Evolutionary conservation across 2,329 filamentous ascomycete species (phyloP), one percentile per base, ranked within the genome.

Genomic region (Clarireedia hainanense): DNA sequence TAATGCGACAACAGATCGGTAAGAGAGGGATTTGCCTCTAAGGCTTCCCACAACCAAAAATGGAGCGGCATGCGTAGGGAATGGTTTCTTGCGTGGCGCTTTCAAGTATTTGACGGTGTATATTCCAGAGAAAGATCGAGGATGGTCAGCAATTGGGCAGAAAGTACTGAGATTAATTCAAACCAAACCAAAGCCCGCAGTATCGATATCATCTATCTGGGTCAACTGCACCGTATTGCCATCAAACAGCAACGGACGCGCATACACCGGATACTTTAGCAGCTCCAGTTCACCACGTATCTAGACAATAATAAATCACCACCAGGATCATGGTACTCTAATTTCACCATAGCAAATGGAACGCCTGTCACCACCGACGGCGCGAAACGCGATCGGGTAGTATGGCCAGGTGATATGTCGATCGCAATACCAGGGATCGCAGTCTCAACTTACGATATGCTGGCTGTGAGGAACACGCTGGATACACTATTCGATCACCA

Each of bases 361-460:
- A 64, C 58, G n/a, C 55, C 62, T 4, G 65, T 67, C 6, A 70
- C 65, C 40, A 67, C 64, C 0, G 80, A 84, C 64, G 80, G 80
- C 23, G 79, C 80, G 0, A 84, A 84, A 65, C 73, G 80, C 20
- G 80, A 84, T 63, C 74, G 79, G 2, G 71, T 80, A 50, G 76
- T 85, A 1, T 85, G 80, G 80, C 78, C 81, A 14, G 81, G 81
- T 2, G 81, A 85, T 62, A 81, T 84, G 75, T 75, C 75, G 3
- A 79, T 83, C 58, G 76, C 79, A 4, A 72, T 80, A 4, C 63
- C 76, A 75, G 62, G 76, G 72, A 74, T 80, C 17, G 75, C 78
- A 9, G 75, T 81, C 3, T 78, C 77, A 3, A 82, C 79, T 0
- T 76, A 76, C 36, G 79, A 82, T 62, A 69, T 60, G 70, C 74